These are phyloP conservation scores for Fusarium longipes DNA, from an alignment of 2,329 filamentous ascomycete genomes.

Conservation along the genomic window DNA sequence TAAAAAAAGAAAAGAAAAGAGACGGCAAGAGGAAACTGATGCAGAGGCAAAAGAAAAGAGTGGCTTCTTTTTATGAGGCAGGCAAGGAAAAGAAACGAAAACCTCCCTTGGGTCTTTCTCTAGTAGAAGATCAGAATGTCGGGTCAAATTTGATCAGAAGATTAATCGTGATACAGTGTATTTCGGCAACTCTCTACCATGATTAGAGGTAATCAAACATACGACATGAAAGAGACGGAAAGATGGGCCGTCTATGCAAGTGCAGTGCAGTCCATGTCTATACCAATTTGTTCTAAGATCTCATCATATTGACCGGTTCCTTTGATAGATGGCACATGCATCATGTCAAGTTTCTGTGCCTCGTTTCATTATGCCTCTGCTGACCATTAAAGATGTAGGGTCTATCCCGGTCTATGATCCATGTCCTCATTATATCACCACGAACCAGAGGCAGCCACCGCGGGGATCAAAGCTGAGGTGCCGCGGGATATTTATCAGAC, in stretches of 20 bases:
- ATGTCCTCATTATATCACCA: conserved; percentile 19
- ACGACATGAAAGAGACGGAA: conserved; percentile 17
- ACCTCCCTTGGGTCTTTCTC: neutral
- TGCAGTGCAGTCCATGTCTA: conserved; percentile 12
- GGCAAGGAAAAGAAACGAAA: neutral
- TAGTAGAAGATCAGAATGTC: neutral
- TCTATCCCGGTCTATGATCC: conserved; percentile 17
- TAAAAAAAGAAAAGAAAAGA: conserved; percentile 3
- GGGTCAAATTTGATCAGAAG: conserved; percentile 22
- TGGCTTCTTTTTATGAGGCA: conserved; percentile 1
- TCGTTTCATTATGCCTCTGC: conserved; percentile 27
- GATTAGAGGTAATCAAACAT: conserved; percentile 22
- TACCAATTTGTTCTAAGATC: conserved; percentile 3
- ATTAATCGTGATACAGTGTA: conserved; percentile 26
- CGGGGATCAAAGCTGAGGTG: conserved; percentile 41
- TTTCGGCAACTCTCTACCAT: neutral
- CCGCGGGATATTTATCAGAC: conserved; percentile 19
- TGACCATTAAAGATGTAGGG: conserved; percentile 40
- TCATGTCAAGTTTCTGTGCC: conserved; percentile 21
- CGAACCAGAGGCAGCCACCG: conserved; percentile 21
- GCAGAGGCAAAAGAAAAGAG: conserved; percentile 12
- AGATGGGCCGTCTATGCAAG: conserved; percentile 5
- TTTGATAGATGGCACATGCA: conserved; percentile 15
- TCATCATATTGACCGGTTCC: conserved; percentile 15
- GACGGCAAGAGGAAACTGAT: neutral